A percentile compares a stretch with the other conserved stretches of the same genome.
These are phyloP conservation scores for Meyerozyma guilliermondii DNA, from an alignment of 1,139 yeast species.

Conservation along the genomic window DNA sequence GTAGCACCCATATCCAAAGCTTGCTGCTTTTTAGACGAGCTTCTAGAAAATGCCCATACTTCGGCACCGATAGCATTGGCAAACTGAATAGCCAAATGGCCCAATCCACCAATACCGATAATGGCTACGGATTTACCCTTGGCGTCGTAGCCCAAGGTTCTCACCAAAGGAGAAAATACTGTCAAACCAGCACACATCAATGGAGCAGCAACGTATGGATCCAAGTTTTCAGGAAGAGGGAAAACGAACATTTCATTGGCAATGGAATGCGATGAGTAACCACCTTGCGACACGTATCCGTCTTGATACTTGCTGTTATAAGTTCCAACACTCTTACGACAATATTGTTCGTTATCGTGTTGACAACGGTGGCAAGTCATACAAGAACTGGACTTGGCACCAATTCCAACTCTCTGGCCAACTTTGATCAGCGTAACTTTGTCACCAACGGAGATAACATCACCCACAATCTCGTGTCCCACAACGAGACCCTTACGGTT, in stretches of 20 bases:
- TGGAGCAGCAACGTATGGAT: conserved; percentile 51
- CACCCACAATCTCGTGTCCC: conserved; percentile 55
- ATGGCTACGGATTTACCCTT: conserved; percentile 42
- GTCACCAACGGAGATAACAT: conserved; percentile 47
- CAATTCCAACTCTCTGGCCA: conserved; percentile 63
- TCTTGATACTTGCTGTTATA: conserved; percentile 33
- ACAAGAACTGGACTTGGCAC: conserved; percentile 51
- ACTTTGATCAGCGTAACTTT: conserved; percentile 40
- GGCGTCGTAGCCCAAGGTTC: conserved; percentile 25
- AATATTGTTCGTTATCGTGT: conserved; percentile 45
- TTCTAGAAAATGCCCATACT: conserved; percentile 36
- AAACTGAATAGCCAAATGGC: conserved; percentile 38
- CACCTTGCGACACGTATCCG: conserved; percentile 49
- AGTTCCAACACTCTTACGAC: conserved; percentile 38
- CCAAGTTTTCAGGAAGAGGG: conserved; percentile 51
- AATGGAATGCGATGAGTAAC: conserved; percentile 54
- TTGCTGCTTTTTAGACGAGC: conserved; percentile 30
- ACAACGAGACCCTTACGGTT: conserved; percentile 25
- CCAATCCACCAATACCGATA: conserved; percentile 44
- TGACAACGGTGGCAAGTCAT: conserved; percentile 43
- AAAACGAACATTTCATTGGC: conserved; percentile 50
- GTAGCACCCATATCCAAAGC: conserved; percentile 34
- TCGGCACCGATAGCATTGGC: conserved; percentile 40
- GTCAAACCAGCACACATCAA: conserved; percentile 68
- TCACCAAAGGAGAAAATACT: conserved; percentile 49